Conservation (phyloP, 331 rosid genomes). For the Quercus phellos region DNA sequence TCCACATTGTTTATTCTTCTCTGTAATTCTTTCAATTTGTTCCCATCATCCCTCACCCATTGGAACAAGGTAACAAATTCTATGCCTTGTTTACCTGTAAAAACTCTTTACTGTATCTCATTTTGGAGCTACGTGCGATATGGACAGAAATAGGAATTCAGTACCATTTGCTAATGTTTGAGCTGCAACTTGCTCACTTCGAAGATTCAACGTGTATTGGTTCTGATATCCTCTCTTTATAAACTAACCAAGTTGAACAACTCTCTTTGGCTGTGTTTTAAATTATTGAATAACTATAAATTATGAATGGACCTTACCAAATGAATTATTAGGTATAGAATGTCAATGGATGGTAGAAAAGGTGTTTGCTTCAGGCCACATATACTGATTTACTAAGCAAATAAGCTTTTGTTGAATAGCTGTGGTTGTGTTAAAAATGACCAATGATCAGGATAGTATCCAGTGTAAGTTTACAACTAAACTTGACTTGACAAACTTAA, state of each 20-base stretch:
- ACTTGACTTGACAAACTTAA: no score
- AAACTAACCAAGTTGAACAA: not conserved
- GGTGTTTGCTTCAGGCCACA: not conserved
- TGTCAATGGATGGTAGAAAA: not conserved
- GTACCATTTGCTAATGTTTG: conserved; percentile 38
- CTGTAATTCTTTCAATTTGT: conserved; percentile 61
- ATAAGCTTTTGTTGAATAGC: no score
- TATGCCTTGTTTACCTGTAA: conserved; percentile 48
- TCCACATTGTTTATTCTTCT: conserved; percentile 50
- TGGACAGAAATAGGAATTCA: conserved; percentile 27
- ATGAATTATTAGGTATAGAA: not conserved
- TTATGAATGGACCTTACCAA: not conserved
- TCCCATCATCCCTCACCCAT: conserved; percentile 38
- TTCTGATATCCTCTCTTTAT: not conserved
- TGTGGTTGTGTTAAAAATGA: no score
- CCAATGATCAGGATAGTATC: no score
- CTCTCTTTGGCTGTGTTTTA: not conserved
- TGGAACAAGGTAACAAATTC: conserved; percentile 39
- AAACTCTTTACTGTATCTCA: conserved; percentile 33
- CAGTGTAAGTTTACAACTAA: no score
- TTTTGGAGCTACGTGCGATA: conserved; percentile 21
- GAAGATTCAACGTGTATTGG: conserved; percentile 3
- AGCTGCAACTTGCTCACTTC: conserved; percentile 8
- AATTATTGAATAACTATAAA: not conserved
- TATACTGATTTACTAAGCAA: not conserved